A percentile compares a stretch with the other conserved stretches of the same genome.
Conservation (phyloP, 2,329 filamentous ascomycete species). For the Biscogniauxia marginata region DNA sequence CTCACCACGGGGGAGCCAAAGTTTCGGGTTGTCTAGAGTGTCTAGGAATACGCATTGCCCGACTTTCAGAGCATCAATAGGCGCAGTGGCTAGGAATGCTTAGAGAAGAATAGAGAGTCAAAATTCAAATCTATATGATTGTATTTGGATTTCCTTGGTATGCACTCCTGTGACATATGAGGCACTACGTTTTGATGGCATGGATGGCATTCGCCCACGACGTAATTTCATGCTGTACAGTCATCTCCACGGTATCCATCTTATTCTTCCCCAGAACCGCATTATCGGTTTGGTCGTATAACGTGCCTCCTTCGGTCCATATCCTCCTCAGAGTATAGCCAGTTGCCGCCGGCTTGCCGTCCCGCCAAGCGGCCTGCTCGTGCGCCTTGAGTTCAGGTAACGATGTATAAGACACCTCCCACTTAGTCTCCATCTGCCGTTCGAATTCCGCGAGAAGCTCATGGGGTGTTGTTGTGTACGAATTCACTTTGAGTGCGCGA, state of each 20-base stretch:
- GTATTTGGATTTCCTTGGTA: background rate
- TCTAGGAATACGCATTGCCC: background rate
- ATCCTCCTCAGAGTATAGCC: conserved; percentile 16
- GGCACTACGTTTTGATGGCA: background rate
- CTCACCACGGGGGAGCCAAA: conserved; percentile 21
- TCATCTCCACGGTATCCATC: conserved; percentile 3
- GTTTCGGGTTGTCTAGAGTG: conserved; percentile 16
- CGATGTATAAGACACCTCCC: conserved; percentile 53
- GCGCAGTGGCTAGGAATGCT: background rate
- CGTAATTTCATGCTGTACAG: background rate
- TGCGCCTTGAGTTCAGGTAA: conserved; percentile 52
- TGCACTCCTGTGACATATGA: background rate
- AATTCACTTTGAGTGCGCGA: conserved; percentile 65
- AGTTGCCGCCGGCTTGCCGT: conserved; percentile 7
- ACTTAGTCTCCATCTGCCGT: conserved; percentile 59
- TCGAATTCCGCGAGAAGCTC: conserved; percentile 67
- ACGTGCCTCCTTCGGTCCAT: conserved; percentile 19
- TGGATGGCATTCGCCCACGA: background rate
- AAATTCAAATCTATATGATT: background rate
- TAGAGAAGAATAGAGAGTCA: background rate
- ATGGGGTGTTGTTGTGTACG: conserved; percentile 64
- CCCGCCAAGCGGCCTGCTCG: conserved; percentile 32
- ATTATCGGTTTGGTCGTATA: conserved; percentile 21
- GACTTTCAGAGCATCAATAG: background rate
- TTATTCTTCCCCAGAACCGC: conserved; percentile 9